Base-by-base conservation (phyloP, 768 basidiomycete species). In the Russula sp. region DNA sequence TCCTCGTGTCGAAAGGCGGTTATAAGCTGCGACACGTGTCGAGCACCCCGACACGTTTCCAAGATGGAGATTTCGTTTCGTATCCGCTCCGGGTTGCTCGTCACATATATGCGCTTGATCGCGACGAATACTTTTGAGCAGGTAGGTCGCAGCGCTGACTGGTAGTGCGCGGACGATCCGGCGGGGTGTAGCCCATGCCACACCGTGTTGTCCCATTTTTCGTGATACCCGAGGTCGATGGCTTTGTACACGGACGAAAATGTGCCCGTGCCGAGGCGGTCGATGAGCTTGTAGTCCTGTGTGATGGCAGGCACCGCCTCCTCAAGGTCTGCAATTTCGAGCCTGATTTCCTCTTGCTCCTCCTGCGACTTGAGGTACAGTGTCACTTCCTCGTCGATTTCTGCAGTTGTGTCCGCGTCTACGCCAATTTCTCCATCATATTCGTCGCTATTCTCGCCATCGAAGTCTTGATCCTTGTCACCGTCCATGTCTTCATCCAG, bases 221-320 rank as follows among this genome's bases (percentile, higher is more conserved):
- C 76, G 69, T 92, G 84, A 70, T 89, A 84, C 63, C 81, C 76
- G 18, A 89, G 70, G 74, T 99, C 97, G 67, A 95, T 75, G 0
- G 95, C 97, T 71, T 98, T 97, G 82, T 98, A 99, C n/a, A 99
- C 97, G 11, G 94, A 94, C 0, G 96, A 98, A 77, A 99, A 99
- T 1, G 96, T 99, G 18, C 96, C 96, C 59, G 95, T 98, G 16
- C 97, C 97, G 0, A 99, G 83, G 1, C 95, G 84, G 76, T 98
- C 96, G 40, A 98, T 74, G 40, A 98, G 79, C 56, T 78, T 82
- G 79, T 96, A 98, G 67, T 89, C 80, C 3, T 78, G 71, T 5
- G 76, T 72, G 59, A 96, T 79, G n/a, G 80, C 75, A 0, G 90
- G 89, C 5, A 96, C 85, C 20, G 82, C 80, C 1, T 76, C 72